Evolutionary conservation across 306 rosid genomes (phyloP).

Genomic region (Pterocarpus macrocarpus): DNA sequence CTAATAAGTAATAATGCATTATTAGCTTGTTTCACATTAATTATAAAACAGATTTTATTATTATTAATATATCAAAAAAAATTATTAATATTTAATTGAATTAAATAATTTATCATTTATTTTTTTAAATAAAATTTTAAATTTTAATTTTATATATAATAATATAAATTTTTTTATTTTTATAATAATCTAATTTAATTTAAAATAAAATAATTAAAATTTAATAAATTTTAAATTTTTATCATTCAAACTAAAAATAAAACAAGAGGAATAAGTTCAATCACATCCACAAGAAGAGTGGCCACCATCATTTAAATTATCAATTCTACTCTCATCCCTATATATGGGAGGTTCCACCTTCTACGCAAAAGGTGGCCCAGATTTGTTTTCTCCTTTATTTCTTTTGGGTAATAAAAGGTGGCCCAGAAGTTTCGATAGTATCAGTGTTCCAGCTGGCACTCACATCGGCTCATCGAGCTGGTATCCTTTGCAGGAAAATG

Average conservation of each 20-base stretch:
- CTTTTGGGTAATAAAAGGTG: neutral
- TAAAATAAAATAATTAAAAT: no score
- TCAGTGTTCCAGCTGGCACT: slow-evolving; percentile 47
- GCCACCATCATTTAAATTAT: neutral
- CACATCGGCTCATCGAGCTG: neutral
- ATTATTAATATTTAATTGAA: no score
- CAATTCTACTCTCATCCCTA: neutral
- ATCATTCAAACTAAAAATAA: no score
- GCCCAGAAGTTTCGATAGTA: slow-evolving; percentile 12
- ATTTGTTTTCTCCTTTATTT: neutral
- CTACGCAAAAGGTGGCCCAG: neutral
- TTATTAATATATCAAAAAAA: no score
- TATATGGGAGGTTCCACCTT: neutral
- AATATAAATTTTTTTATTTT: no score
- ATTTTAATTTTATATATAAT: no score
- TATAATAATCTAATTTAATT: no score
- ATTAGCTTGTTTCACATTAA: neutral
- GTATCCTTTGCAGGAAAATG: neutral
- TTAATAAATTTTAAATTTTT: no score
- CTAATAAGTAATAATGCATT: neutral
- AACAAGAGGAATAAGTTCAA: neutral
- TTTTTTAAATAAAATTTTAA: no score
- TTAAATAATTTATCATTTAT: no score
- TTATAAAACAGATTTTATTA: neutral
- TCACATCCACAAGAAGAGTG: no score